Conservation (phyloP, 2,329 filamentous ascomycete species). For the Diaporthe eres region DNA sequence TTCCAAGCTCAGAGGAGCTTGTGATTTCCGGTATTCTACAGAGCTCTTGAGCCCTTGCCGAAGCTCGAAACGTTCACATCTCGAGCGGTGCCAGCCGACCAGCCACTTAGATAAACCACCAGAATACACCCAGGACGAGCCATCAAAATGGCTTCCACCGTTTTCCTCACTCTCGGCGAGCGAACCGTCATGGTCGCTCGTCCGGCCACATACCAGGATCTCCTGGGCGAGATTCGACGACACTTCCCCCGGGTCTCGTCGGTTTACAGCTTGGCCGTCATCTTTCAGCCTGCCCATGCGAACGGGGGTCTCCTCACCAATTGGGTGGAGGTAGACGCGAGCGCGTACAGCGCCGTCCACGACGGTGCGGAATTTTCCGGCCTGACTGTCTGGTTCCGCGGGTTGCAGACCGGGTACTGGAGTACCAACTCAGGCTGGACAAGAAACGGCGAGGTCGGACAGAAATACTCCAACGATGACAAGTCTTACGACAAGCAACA, state of each 20-base stretch:
- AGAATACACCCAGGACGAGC: too few species aligned
- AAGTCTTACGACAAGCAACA: too few species aligned
- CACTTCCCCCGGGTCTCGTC: slow-evolving; percentile 14
- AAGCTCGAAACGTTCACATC: too few species aligned
- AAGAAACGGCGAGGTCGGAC: neutral
- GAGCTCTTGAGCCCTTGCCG: too few species aligned
- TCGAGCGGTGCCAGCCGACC: too few species aligned
- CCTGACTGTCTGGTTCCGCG: neutral
- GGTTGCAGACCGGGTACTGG: neutral
- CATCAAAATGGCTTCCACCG: neutral
- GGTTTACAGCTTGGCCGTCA: neutral
- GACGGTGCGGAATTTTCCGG: neutral
- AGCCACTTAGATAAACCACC: too few species aligned
- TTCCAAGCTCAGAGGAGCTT: neutral
- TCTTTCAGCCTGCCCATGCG: neutral
- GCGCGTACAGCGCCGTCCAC: neutral
- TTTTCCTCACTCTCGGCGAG: slow-evolving; percentile 8
- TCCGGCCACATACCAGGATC: slow-evolving; percentile 24
- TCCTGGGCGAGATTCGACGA: neutral
- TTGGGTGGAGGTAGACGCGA: slow-evolving; percentile 12
- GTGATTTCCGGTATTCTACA: neutral
- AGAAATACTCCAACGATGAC: neutral
- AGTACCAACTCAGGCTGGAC: neutral
- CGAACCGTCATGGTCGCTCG: slow-evolving; percentile 1
- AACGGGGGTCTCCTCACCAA: neutral